Conservation (phyloP, 306 rosid genomes). For the Pachyrhizus erosus region DNA sequence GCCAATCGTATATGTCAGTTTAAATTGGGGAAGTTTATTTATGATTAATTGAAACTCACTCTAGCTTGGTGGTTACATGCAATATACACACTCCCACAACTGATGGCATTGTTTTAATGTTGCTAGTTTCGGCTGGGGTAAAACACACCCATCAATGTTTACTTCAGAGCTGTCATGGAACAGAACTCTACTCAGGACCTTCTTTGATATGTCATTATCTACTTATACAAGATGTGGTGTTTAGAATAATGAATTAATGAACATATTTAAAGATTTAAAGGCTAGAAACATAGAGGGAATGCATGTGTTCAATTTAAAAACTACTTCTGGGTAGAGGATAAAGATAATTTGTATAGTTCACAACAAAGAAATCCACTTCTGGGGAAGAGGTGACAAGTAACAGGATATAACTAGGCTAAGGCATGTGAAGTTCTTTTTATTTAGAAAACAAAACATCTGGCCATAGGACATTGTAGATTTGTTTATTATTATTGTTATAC, state of each 20-base stretch:
- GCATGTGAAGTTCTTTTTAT: neutral
- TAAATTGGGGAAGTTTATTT: slow-evolving; percentile 15
- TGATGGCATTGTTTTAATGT: neutral
- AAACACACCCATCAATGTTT: neutral
- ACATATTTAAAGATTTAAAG: neutral
- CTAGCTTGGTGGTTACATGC: neutral
- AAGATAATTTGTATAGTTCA: neutral
- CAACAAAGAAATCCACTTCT: neutral
- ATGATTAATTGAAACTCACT: neutral
- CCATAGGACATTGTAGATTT: neutral
- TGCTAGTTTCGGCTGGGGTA: neutral
- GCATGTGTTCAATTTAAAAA: neutral
- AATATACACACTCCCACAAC: neutral
- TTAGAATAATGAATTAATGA: neutral
- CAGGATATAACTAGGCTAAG: neutral
- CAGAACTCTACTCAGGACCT: neutral
- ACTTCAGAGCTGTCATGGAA: slow-evolving; percentile 3
- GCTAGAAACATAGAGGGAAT: neutral
- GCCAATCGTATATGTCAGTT: neutral
- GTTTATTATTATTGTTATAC: neutral
- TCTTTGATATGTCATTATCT: neutral
- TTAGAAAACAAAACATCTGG: neutral
- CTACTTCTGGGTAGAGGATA: neutral
- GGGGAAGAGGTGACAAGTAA: neutral
- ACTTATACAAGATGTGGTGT: neutral